Percentiles rank a stretch among this genome's conserved stretches.
Conservation (phyloP, 1,139 yeast species). For the Nakaseomyces glabratus region DNA sequence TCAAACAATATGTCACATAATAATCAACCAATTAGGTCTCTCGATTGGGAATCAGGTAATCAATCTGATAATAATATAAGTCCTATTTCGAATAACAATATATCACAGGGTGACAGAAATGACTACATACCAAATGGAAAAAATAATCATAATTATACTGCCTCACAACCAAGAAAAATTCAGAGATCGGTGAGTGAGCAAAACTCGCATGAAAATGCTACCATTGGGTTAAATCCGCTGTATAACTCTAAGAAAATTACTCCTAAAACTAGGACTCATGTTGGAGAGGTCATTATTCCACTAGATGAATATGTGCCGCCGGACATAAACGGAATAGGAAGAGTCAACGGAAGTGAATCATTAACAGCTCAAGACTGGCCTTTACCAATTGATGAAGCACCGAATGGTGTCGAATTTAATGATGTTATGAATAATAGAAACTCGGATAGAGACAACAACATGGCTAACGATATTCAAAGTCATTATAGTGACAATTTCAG, state of each 20-base stretch:
- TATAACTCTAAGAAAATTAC: slow-evolving; percentile 25
- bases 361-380: slow-evolving; percentile 16
- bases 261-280: slow-evolving; percentile 28
- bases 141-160: no score
- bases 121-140: no score
- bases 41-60: no score
- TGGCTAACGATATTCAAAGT: background rate
- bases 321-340: slow-evolving; percentile 29
- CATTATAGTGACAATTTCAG: slow-evolving; percentile 1
- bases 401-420: background rate
- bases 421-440: background rate
- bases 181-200: slow-evolving; percentile 11
- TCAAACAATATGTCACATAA: no score
- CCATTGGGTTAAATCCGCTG: slow-evolving; percentile 28
- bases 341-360: slow-evolving; percentile 22
- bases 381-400: slow-evolving; percentile 12
- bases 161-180: slow-evolving; percentile 9
- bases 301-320: slow-evolving; percentile 37
- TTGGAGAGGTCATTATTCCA: slow-evolving; percentile 40
- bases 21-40: no score
- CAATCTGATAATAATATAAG: no score
- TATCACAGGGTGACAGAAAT: no score
- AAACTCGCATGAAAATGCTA: slow-evolving; percentile 14
- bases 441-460: background rate
- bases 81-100: no score